phyloP scores from a whole-genome alignment of 2,329 filamentous ascomycete species.

The Leptographium wingfieldii region DNA sequence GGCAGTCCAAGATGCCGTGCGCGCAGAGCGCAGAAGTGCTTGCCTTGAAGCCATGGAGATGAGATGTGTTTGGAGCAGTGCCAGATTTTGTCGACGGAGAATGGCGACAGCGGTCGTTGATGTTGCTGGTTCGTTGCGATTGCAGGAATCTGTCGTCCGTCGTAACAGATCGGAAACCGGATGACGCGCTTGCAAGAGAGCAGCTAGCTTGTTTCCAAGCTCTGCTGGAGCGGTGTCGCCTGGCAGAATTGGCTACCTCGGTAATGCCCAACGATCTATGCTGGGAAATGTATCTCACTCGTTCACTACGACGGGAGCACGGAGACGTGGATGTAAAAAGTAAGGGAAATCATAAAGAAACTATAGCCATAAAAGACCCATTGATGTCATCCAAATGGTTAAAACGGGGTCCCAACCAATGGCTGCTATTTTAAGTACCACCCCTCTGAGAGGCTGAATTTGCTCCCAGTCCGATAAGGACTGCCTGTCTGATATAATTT shows the following conservation, averaged over 20 bases:
- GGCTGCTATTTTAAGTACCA: neutral
- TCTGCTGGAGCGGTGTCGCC: neutral
- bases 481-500: slow-evolving; percentile 18
- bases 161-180: neutral
- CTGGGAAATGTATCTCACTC: neutral
- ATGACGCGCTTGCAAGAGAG: neutral
- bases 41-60: slow-evolving; percentile 31
- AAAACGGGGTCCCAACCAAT: neutral
- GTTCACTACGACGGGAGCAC: too few relatives aligned
- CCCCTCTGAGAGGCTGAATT: neutral
- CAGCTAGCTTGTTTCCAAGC: neutral
- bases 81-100: too few relatives aligned
- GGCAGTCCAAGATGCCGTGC: slow-evolving; percentile 19
- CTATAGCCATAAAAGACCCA: neutral
- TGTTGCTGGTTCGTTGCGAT: too few relatives aligned
- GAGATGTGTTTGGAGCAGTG: neutral
- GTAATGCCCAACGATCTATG: neutral
- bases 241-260: slow-evolving; percentile 2
- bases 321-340: neutral
- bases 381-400: neutral
- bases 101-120: too few relatives aligned
- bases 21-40: slow-evolving; percentile 25
- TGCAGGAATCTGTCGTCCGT: neutral
- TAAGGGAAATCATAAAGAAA: neutral
- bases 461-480: neutral